Evolutionary conservation across 805 yeast genomes (phyloP).

Genomic region (Candida hungchunana): DNA sequence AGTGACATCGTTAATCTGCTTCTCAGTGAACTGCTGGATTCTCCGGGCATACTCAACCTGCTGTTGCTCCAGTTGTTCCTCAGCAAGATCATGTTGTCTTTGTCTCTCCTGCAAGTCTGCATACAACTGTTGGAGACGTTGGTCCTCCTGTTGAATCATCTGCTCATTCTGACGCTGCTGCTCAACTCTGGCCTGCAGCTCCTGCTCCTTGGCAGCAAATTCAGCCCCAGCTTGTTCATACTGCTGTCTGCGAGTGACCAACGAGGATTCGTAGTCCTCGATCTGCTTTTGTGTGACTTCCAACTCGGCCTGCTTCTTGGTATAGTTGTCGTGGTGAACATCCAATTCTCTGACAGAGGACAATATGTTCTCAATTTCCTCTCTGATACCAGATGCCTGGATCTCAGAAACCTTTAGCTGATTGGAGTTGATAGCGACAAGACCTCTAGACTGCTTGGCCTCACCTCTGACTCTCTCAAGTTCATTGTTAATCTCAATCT

Average conservation of each 20-base stretch:
- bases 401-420: conserved; percentile 65
- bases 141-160: conserved; percentile 34
- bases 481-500: conserved; percentile 53
- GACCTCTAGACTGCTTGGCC: conserved; percentile 56
- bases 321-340: conserved; percentile 35
- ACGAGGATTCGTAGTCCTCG: conserved; percentile 34
- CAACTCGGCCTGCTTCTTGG: conserved; percentile 32
- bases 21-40: conserved; percentile 35
- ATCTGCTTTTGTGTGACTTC: conserved; percentile 27
- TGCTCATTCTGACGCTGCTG: conserved; percentile 34
- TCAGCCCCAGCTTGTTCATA: conserved; percentile 16
- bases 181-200: conserved; percentile 29
- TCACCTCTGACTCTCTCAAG: conserved; percentile 49
- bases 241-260: conserved; percentile 28
- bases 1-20: conserved; percentile 34
- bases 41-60: conserved; percentile 35
- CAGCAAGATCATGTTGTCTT: conserved; percentile 34
- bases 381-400: conserved; percentile 40
- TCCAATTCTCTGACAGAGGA: conserved; percentile 33
- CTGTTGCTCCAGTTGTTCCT: conserved; percentile 36
- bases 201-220: conserved; percentile 23
- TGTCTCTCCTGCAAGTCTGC: conserved; percentile 34
- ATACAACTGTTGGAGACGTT: conserved; percentile 31
- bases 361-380: conserved; percentile 33
- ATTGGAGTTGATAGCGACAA: conserved; percentile 60